Evolutionary conservation across 352 stramenopile genomes (phyloP).

Genomic region (Pythium diclinum): DNA sequence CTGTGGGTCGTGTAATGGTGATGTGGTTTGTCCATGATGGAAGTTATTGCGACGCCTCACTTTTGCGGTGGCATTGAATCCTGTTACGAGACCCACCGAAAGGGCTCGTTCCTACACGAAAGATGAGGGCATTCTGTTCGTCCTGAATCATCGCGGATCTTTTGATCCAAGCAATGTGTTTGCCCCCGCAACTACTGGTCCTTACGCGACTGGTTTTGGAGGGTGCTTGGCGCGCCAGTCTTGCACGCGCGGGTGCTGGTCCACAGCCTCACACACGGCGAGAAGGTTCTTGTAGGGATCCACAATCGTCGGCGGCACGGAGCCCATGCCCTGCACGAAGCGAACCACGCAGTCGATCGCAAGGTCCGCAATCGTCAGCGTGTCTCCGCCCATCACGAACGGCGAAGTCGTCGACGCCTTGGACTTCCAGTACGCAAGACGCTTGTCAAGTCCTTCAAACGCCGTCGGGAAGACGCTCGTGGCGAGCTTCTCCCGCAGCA

Average conservation of each 20-base stretch:
- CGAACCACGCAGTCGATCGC: slow-evolving; percentile 41
- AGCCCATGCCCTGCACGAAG: slow-evolving; percentile 12
- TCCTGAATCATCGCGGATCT: no score
- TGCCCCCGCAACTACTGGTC: no score
- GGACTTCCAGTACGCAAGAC: slow-evolving; percentile 20
- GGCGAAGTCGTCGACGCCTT: neutral
- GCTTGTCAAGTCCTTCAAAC: slow-evolving; percentile 37
- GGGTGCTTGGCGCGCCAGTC: slow-evolving; percentile 14
- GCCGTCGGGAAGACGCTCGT: slow-evolving; percentile 36
- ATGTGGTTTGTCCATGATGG: no score
- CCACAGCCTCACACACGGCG: neutral
- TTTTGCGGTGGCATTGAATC: no score
- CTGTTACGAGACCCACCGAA: no score
- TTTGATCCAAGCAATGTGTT: no score
- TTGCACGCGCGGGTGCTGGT: slow-evolving; percentile 10
- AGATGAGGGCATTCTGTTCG: no score
- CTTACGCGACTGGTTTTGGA: neutral
- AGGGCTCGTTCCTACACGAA: no score
- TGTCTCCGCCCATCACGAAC: slow-evolving; percentile 29
- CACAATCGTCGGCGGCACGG: slow-evolving; percentile 16
- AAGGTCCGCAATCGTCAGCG: slow-evolving; percentile 51
- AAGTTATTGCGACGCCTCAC: no score
- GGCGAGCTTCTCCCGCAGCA: slow-evolving; percentile 30
- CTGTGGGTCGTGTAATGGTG: no score
- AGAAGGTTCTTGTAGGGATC: slow-evolving; percentile 10